These are phyloP conservation scores for Coemansia sp. DNA, from an alignment of 192 early-diverging fungal genomes.

Conservation along the genomic window DNA sequence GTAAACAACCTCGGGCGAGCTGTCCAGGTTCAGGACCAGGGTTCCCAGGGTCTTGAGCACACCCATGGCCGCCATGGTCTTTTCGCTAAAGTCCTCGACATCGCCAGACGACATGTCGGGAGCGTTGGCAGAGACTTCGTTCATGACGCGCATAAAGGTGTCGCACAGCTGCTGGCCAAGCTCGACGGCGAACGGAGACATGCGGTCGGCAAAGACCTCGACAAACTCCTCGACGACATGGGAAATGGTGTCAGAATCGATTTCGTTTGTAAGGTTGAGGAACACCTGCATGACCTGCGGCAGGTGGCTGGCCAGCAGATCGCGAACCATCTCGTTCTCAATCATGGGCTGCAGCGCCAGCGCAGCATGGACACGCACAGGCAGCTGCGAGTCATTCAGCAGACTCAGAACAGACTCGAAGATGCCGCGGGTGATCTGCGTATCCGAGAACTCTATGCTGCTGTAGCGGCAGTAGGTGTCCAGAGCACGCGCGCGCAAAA, in stretches of 20 bases:
- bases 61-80: constrained; percentile 86
- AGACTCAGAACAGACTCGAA: constrained; percentile 53
- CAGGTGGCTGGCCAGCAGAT: constrained; percentile 77
- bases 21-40: constrained; percentile 82
- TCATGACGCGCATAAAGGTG: constrained; percentile 86
- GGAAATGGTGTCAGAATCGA: constrained; percentile 89
- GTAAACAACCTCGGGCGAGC: constrained; percentile 73
- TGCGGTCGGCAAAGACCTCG: constrained; percentile 83
- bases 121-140: constrained; percentile 59
- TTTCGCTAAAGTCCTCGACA: constrained; percentile 73
- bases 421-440: constrained; percentile 59
- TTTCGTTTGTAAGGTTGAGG: constrained; percentile 84
- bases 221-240: constrained; percentile 90
- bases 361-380: constrained; percentile 85
- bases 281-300: constrained; percentile 86
- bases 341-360: constrained; percentile 80
- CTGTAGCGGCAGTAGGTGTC: constrained; percentile 58
- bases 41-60: constrained; percentile 88
- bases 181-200: constrained; percentile 91
- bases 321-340: constrained; percentile 67
- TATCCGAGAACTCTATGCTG: constrained; percentile 62
- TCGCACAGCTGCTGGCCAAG: constrained; percentile 83
- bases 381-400: constrained; percentile 77
- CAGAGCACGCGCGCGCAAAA: constrained; percentile 77
- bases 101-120: constrained; percentile 50